These are phyloP conservation scores for Hypoxylon sp. DNA, from an alignment of 2,329 filamentous ascomycete genomes.

Conservation along the genomic window DNA sequence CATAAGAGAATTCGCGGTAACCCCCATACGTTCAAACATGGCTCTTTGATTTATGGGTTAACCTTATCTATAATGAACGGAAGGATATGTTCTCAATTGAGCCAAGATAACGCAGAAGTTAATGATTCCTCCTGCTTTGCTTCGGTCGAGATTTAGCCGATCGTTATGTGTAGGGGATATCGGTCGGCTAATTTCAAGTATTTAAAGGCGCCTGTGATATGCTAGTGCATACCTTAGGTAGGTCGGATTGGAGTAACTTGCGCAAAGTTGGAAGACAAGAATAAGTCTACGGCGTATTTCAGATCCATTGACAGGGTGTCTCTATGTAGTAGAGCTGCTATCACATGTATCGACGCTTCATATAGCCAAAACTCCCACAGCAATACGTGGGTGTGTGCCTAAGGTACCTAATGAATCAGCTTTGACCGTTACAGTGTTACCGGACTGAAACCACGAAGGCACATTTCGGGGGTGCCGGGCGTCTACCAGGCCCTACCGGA, in stretches of 20 bases:
- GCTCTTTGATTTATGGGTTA: background rate
- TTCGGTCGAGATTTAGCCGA: conserved; percentile 40
- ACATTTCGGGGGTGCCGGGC: background rate
- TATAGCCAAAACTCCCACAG: background rate
- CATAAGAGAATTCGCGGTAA: conserved; percentile 16
- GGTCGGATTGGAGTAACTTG: background rate
- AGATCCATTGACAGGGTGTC: background rate
- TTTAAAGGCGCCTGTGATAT: background rate
- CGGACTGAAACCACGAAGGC: background rate
- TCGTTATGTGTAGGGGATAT: background rate
- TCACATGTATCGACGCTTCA: background rate
- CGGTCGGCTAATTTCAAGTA: conserved; percentile 19
- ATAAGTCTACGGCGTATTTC: background rate
- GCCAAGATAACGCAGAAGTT: background rate
- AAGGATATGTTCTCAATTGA: conserved; percentile 6
- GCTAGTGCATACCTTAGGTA: background rate
- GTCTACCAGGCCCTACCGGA: background rate
- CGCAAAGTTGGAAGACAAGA: background rate
- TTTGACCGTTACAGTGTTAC: background rate
- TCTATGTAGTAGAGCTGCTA: background rate
- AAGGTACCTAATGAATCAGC: background rate
- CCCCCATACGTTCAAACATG: background rate
- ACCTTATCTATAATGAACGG: conserved; percentile 13
- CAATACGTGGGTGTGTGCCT: background rate
- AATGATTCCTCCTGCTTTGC: background rate